Evolutionary conservation across 805 yeast species (phyloP), one percentile per base, ranked within the genome.

Genomic region (Yarrowia sp.): DNA sequence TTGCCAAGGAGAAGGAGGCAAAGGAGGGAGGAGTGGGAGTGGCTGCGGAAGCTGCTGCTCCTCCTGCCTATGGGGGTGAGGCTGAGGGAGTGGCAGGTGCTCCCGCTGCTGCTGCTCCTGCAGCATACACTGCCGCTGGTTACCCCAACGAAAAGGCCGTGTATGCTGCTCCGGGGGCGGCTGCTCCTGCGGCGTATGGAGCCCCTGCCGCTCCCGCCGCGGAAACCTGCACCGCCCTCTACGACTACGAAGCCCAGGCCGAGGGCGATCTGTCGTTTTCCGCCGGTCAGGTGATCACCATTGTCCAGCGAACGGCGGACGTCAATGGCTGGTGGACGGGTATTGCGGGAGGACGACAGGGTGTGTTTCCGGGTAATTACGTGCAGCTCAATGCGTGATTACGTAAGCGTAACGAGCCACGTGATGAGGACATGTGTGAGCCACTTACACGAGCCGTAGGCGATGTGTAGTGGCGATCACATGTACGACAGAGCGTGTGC

Each of bases 301-400:
- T 95, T 66, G 84, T 92, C 3, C 89, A 91, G 73, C 86, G 90
- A 72, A 88, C 96, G 0, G 80, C 84, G 0, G 68, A 66, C 8
- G 82, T 86, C 63, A 91, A 90, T 71, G 99, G 96, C 6, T 95
- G 99, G 99, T 95, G 99, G 99, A 91, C 97, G 0, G 99, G 99
- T 13, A 78, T 81, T 43, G 78, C 83, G 68, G 90, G 91, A 71
- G 98, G 97, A 8, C 87, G 81, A 66, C 86, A 88, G 66, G 99
- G 99, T 66, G 88, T 87, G 10, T 95, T 96, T 80, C 99, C 99
- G 6, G 99, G 97, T 9, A 95, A 93, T 74, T 95, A 95, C 72
- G 99, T 95, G 32, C 93, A 89, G 74, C 75, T 90, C n/a, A 58
- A 58, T 10, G 28, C 28, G n/a, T n/a, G n/a, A n/a, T n/a, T n/a